Conservation (phyloP, 495 filamentous ascomycete genomes). For the Clohesyomyces aquaticus region DNA sequence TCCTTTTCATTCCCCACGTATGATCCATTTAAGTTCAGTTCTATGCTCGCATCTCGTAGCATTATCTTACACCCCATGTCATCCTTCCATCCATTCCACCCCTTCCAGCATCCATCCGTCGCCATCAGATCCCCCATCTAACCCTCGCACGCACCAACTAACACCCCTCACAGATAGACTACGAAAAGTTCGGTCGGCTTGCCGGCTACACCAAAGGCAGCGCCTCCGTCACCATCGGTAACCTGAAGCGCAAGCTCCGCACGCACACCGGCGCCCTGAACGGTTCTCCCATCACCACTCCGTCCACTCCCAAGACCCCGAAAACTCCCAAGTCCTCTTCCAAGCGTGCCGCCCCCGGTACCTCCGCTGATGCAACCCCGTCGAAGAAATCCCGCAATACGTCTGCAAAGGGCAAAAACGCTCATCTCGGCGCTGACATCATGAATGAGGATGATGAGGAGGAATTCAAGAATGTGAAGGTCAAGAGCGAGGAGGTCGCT, state of each 20-base stretch:
- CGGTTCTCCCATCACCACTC: neutral
- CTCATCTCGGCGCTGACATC: too few species aligned
- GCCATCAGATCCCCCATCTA: neutral
- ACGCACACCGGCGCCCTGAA: constrained; percentile 1
- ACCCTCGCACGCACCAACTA: constrained; percentile 7
- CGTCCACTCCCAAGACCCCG: neutral
- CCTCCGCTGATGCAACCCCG: neutral
- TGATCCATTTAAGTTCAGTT: too few species aligned
- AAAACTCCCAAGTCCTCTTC: constrained; percentile 12
- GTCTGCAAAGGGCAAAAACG: too few species aligned
- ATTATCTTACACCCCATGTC: neutral
- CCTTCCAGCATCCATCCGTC: neutral
- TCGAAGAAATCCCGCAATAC: too few species aligned
- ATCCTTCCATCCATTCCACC: constrained; percentile 4
- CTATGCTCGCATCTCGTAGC: neutral
- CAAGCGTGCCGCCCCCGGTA: constrained; percentile 12
- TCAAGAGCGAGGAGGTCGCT: constrained; percentile 26
- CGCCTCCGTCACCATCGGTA: constrained; percentile 33
- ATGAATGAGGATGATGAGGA: constrained; percentile 9
- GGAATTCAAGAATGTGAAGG: constrained; percentile 18
- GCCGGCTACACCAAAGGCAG: constrained; percentile 25
- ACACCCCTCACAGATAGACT: constrained; percentile 33
- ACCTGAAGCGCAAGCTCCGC: constrained; percentile 36
- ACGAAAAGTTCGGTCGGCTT: constrained; percentile 31
- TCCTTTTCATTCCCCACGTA: too few species aligned